Evolutionary conservation across 1,284 basidiomycete genomes (phyloP).

Genomic region (Ustilago sp.): DNA sequence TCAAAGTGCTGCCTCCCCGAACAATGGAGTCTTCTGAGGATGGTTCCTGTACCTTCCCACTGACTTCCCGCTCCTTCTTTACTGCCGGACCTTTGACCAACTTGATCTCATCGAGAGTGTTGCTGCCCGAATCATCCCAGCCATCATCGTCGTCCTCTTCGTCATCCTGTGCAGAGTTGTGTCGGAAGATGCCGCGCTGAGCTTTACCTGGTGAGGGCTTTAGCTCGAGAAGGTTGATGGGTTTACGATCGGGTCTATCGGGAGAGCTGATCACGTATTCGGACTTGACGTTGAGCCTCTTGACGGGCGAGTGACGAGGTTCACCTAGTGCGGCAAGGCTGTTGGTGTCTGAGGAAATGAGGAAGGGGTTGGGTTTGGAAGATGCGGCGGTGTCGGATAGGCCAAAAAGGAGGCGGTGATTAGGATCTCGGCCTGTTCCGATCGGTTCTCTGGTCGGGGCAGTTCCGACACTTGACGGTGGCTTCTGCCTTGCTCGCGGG

Average conservation of each 20-base stretch:
- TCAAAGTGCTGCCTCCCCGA: not conserved
- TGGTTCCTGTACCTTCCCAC: not conserved
- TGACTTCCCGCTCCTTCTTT: not conserved
- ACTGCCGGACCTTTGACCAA: conserved; percentile 28
- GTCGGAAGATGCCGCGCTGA: conserved; percentile 50
- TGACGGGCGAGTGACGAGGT: conserved; percentile 47
- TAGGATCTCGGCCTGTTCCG: conserved; percentile 12
- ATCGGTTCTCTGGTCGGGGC: not conserved
- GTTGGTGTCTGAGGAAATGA: conserved; percentile 15
- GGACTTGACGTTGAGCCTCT: conserved; percentile 41
- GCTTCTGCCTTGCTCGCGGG: conserved; percentile 4
- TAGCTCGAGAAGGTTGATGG: conserved; percentile 50
- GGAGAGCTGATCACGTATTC: conserved; percentile 42
- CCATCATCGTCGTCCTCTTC: conserved; percentile 27
- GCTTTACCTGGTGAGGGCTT: conserved; percentile 56
- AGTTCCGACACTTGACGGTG: not conserved
- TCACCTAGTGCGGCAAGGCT: conserved; percentile 42
- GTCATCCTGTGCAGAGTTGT: conserved; percentile 25
- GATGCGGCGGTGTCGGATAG: conserved; percentile 7
- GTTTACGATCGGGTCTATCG: conserved; percentile 47
- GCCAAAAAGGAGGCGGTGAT: conserved; percentile 32
- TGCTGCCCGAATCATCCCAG: conserved; percentile 15
- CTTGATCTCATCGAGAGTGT: conserved; percentile 36
- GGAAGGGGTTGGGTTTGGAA: conserved; percentile 30
- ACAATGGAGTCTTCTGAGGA: conserved; percentile 14